These are phyloP conservation scores for Boletus subcaerulescens DNA, from an alignment of 768 basidiomycete species.

Conservation along the genomic window DNA sequence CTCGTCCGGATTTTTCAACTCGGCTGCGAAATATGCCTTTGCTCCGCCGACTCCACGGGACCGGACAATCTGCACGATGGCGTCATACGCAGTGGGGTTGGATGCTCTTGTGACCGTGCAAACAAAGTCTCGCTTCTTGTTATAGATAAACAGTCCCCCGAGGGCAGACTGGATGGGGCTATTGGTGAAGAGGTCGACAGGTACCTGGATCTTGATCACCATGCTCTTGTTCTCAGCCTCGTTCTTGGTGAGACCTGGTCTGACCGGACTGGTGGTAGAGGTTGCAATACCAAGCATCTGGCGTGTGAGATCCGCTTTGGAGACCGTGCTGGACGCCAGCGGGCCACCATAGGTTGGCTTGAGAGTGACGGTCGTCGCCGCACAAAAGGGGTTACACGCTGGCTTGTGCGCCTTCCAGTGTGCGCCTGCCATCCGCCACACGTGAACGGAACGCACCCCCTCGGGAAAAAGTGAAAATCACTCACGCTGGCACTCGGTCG, in stretches of 20 bases:
- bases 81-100: conserved; percentile 40
- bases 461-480: neutral
- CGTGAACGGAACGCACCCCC: neutral
- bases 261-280: conserved; percentile 13
- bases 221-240: conserved; percentile 36
- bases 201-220: conserved; percentile 55
- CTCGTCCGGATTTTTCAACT: conserved; percentile 44
- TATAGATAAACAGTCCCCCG: conserved; percentile 44
- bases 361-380: conserved; percentile 42
- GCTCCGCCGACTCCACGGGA: conserved; percentile 39
- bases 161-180: conserved; percentile 1
- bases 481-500: conserved; percentile 53
- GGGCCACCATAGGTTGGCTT: conserved; percentile 40
- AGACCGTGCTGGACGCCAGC: conserved; percentile 11
- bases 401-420: conserved; percentile 51
- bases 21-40: conserved; percentile 57
- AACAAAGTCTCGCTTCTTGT: conserved; percentile 51
- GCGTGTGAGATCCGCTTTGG: conserved; percentile 32
- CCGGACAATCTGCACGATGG: conserved; percentile 37
- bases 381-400: conserved; percentile 44
- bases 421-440: conserved; percentile 31
- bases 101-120: conserved; percentile 38
- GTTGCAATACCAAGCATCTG: conserved; percentile 27
- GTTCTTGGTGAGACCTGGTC: conserved; percentile 21
- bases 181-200: conserved; percentile 19